Conservation (phyloP, 2,329 filamentous ascomycete genomes). For the Ophiostoma montium region DNA sequence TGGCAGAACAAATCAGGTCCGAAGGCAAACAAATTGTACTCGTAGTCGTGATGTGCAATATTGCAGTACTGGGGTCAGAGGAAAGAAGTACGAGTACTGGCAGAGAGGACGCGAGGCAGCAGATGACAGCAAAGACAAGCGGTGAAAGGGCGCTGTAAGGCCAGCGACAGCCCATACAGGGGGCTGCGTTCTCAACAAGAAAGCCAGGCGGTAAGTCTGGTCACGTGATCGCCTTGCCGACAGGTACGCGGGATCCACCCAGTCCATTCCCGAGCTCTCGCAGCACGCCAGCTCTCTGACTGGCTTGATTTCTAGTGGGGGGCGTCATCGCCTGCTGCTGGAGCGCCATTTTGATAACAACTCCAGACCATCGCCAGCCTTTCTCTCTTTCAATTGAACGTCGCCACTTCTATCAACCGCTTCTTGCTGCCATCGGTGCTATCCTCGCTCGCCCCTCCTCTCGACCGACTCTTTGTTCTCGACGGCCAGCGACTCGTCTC, state of each 20-base stretch:
- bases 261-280: not conserved
- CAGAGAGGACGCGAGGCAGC: not conserved
- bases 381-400: not conserved
- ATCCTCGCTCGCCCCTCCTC: not conserved
- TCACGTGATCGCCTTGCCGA: not conserved
- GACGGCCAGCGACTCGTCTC: not conserved
- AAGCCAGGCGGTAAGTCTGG: not conserved
- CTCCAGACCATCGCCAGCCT: constrained; percentile 3
- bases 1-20: not conserved
- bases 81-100: not conserved
- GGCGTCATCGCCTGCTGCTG: constrained; percentile 4
- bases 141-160: not conserved
- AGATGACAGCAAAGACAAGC: not conserved
- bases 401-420: not conserved
- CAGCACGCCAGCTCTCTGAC: constrained; percentile 1
- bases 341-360: constrained; percentile 11
- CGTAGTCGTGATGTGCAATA: no score
- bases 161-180: not conserved
- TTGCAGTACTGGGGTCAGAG: not conserved
- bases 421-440: not conserved
- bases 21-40: not conserved
- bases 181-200: not conserved
- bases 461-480: not conserved
- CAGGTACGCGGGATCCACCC: not conserved
- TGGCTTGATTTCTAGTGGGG: constrained; percentile 3